These are phyloP conservation scores for Suhomyces anneliseae DNA, from an alignment of 1,139 yeast genomes.

Conservation along the genomic window DNA sequence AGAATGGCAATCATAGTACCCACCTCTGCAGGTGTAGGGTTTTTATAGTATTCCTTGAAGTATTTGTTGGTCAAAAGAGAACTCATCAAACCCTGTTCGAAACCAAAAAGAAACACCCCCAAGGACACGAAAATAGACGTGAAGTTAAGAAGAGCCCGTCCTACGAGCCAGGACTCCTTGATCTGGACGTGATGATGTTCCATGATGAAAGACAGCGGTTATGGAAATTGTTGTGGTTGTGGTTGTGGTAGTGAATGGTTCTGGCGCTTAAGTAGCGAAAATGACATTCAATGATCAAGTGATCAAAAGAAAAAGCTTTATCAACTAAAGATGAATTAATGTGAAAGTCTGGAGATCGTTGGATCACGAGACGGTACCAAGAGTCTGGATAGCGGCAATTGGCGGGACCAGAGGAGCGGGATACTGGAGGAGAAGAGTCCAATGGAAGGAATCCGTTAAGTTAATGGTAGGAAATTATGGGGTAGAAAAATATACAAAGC, in stretches of 20 bases:
- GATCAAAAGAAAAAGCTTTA: too few species aligned
- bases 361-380: too few species aligned
- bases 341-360: too few species aligned
- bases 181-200: slow-evolving; percentile 33
- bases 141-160: slow-evolving; percentile 52
- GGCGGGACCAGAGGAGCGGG: too few species aligned
- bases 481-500: too few species aligned
- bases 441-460: too few species aligned
- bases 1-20: slow-evolving; percentile 85
- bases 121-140: slow-evolving; percentile 60
- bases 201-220: slow-evolving; percentile 8
- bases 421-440: too few species aligned
- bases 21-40: slow-evolving; percentile 67
- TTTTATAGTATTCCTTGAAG: slow-evolving; percentile 69
- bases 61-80: slow-evolving; percentile 65
- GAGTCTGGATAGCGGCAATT: too few species aligned
- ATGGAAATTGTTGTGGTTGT: too few species aligned
- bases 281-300: too few species aligned
- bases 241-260: not conserved
- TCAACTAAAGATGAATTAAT: too few species aligned
- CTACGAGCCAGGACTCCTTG: slow-evolving; percentile 49
- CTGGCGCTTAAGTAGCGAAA: not conserved
- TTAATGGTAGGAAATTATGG: too few species aligned
- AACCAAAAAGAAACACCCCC: slow-evolving; percentile 61
- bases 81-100: slow-evolving; percentile 63